Base-by-base conservation (phyloP, 371 early-diverging fungal species). In the Choanephora cucurbitarum region DNA sequence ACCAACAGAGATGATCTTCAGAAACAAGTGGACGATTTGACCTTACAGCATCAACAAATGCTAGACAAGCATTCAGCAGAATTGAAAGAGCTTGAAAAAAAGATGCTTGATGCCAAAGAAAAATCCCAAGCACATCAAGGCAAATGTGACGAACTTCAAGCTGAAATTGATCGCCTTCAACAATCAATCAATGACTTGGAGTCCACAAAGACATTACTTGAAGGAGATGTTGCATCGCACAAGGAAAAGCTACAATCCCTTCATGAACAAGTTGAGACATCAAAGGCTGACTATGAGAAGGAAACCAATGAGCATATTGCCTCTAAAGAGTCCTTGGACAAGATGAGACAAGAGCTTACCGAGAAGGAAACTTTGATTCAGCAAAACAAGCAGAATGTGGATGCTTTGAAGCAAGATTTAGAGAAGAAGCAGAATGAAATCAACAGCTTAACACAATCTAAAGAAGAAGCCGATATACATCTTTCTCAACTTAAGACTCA, bases 41-140 rank as follows among this genome's bases (percentile, higher is more conserved):
- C 43, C 10, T 24, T 7, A 15, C 13, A 19, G n/a, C 49, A 57
- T n/a, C 37, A 57, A 34, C 34, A 49, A 18, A 10, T 21, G 2
- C 1, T 11, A 5, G 45, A 54, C 7, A 31, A 18, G 9, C 44
- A 54, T 34, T 17, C 43, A 13, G 23, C 50, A 10, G 19, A 43
- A 13, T 3, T 44, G 6, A 21, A 32, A 22, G 33, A 44, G 19
- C 22, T 49, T 13, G 33, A 57, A 23, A 44, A 50, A 33, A 44
- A 57, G 21, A 42, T 57, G 50, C 17, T 28, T 14, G 17, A 37
- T 17, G 23, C 51, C 15, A 24, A 33, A 14, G 43, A 49, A 19
- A 19, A 49, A 1, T 17, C 21, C 1, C 31, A 49, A 32, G 15
- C 51, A 19, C 41, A 57, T 37, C 44, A 39, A 18, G 32, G 15